Evolutionary conservation across 768 basidiomycete genomes (phyloP), one percentile per base, ranked within the genome.

Genomic region (Cyathus striatus): DNA sequence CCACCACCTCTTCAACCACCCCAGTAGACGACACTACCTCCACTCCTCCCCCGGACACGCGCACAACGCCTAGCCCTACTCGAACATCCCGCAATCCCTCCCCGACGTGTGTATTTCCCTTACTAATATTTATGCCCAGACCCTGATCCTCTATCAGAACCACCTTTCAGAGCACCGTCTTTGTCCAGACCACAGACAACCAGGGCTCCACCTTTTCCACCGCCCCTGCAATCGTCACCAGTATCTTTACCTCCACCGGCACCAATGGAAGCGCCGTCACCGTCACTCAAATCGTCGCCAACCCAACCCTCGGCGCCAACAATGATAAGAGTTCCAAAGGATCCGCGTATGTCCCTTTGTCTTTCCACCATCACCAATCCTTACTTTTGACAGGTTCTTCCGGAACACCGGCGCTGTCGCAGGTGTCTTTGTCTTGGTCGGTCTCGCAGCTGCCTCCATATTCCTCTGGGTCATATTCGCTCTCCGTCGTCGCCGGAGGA

Each of bases 371-470:
- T 33, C 30, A 42, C 21, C 25, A 26, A 39, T 24, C 49, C 53
- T 38, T 51, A 40, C 14, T 32, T 33, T 35, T 49, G 16, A 26
- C 40, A 90, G 87, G 43, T 98, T 96, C 68, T 94, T 95, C 63
- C 61, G 61, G 39, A 89, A 95, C 57, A 87, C 84, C 18, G 91
- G 91, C 16, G 94, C 92, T 9, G 92, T 97, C 3, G 86, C 86
- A 1, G 95, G 89, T 35, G 88, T 92, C 6, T 98, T 96, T 54
- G 79, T 90, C 27, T 81, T 92, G 13, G 88, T 94, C 14, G 94
- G 92, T 22, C 72, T 98, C 16, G 83, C 89, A 3, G 81, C 66
- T 22, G 81, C 77, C 17, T 79, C 73, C 38, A 89, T 79, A 42
- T 54, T 80, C 30, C 68, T 89, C 38, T 88, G 79, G 75, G 69